A percentile compares a stretch with the other conserved stretches of the same genome.
phyloP scores from a whole-genome alignment of 2,329 filamentous ascomycete genomes.

The Pseudogymnoascus pannorum region DNA sequence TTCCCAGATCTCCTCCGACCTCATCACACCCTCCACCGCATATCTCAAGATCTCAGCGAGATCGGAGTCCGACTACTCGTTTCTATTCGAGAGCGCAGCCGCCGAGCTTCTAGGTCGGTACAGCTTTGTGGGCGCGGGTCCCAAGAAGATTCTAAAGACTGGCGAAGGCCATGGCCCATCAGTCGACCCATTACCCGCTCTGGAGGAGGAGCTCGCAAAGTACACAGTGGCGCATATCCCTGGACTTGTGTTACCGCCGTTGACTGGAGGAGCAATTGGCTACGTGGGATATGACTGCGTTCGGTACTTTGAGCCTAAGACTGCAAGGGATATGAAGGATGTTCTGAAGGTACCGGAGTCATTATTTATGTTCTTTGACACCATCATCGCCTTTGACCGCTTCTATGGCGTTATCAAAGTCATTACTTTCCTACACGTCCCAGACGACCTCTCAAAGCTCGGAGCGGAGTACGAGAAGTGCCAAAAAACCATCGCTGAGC shows the following conservation, averaged over 20 bases:
- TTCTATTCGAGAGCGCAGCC: conserved; percentile 91
- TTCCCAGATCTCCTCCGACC: conserved; percentile 80
- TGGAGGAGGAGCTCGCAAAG: conserved; percentile 73
- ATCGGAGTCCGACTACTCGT: conserved; percentile 72
- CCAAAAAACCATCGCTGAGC: conserved; percentile 53
- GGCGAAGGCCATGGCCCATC: conserved; percentile 81
- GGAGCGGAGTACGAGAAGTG: conserved; percentile 64
- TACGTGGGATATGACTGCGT: conserved; percentile 98
- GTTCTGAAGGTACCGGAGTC: conserved; percentile 84
- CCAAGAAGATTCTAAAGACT: conserved; percentile 74
- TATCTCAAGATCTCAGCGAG: conserved; percentile 84
- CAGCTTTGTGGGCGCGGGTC: conserved; percentile 84
- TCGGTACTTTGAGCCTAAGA: conserved; percentile 95
- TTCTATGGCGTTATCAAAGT: conserved; percentile 91
- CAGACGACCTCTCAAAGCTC: conserved; percentile 49
- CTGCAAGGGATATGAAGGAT: conserved; percentile 81
- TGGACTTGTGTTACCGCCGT: conserved; percentile 70
- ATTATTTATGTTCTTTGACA: conserved; percentile 95
- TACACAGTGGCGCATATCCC: conserved; percentile 78
- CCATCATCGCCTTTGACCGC: conserved; percentile 87
- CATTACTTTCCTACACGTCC: conserved; percentile 79
- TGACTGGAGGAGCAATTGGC: conserved; percentile 88
- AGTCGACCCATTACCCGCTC: conserved; percentile 72
- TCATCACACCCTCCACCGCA: conserved; percentile 88
- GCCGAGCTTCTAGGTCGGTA: conserved; percentile 91